Conservation (phyloP, 2,329 filamentous ascomycete species). For the Tolypocladium endophyticum region DNA sequence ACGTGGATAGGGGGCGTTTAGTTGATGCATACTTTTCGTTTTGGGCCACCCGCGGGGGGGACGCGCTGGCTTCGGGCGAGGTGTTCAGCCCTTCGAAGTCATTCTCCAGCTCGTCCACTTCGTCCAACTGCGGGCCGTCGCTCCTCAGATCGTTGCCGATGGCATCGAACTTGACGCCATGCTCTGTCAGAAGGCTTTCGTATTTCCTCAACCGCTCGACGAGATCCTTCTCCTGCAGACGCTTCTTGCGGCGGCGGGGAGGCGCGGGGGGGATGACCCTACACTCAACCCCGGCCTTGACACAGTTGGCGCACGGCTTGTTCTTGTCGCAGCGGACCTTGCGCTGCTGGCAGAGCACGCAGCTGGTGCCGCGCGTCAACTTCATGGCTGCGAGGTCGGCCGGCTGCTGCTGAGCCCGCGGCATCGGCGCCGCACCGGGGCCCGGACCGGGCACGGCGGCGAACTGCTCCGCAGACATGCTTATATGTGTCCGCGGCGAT, state of each 20-base stretch:
- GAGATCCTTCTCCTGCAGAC: constrained; percentile 60
- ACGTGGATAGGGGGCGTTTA: not conserved
- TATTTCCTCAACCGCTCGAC: constrained; percentile 60
- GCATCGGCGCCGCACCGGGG: constrained; percentile 7
- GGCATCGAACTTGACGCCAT: constrained; percentile 60
- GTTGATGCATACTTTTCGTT: constrained; percentile 5
- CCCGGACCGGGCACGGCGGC: constrained; percentile 1
- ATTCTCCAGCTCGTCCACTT: constrained; percentile 45
- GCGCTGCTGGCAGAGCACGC: constrained; percentile 64
- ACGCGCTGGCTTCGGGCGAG: constrained; percentile 34
- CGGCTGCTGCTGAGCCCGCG: constrained; percentile 10
- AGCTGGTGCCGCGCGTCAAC: constrained; percentile 50
- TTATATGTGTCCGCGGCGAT: not conserved
- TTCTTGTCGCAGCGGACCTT: constrained; percentile 67
- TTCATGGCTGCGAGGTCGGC: constrained; percentile 37
- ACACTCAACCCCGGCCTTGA: constrained; percentile 52
- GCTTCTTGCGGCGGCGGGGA: constrained; percentile 48
- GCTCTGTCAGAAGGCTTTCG: constrained; percentile 52
- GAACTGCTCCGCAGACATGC: constrained; percentile 3
- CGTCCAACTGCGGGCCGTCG: constrained; percentile 27
- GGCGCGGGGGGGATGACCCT: constrained; percentile 46
- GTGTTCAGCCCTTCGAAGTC: constrained; percentile 45
- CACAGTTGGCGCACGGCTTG: constrained; percentile 61
- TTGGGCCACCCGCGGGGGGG: constrained; percentile 17
- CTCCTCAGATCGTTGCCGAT: constrained; percentile 38